A percentile compares a stretch with the other conserved stretches of the same genome.
These are phyloP conservation scores for Dovyalis caffra DNA, from an alignment of 345 rosid genomes.

Conservation along the genomic window DNA sequence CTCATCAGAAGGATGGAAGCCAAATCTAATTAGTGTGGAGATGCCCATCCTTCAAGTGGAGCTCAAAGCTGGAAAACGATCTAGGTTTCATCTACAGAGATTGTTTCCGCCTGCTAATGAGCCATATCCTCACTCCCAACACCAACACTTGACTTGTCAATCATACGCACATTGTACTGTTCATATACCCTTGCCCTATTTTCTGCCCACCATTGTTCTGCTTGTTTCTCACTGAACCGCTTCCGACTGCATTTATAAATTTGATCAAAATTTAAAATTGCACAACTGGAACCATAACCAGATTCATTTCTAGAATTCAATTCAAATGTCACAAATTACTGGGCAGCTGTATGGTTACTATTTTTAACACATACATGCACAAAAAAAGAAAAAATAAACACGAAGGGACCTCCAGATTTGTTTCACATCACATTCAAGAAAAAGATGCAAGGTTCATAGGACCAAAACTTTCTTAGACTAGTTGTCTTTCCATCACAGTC, in stretches of 20 bases:
- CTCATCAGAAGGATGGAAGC: conserved; percentile 21
- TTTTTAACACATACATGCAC: background rate
- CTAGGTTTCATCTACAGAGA: conserved; percentile 33
- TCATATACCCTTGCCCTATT: conserved; percentile 85
- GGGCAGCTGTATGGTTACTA: background rate
- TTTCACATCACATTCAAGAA: background rate
- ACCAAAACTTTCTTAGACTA: background rate
- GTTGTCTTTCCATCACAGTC: background rate
- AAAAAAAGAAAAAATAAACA: background rate
- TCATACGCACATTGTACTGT: conserved; percentile 78
- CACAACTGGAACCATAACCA: background rate
- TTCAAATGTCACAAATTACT: background rate
- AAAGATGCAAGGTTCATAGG: background rate
- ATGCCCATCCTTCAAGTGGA: conserved; percentile 22
- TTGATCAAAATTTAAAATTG: background rate
- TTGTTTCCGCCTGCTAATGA: conserved; percentile 34
- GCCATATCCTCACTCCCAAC: conserved; percentile 72
- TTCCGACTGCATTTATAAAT: conserved; percentile 66
- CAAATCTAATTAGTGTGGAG: conserved; percentile 28
- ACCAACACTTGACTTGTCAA: conserved; percentile 78
- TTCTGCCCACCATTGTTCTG: conserved; percentile 97
- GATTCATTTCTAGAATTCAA: background rate
- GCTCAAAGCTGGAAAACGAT: conserved; percentile 23
- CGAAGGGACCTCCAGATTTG: too few species aligned
- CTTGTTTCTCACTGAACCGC: conserved; percentile 90